Base-by-base conservation (phyloP, 352 stramenopile species). In the Blastocystis sp. region DNA sequence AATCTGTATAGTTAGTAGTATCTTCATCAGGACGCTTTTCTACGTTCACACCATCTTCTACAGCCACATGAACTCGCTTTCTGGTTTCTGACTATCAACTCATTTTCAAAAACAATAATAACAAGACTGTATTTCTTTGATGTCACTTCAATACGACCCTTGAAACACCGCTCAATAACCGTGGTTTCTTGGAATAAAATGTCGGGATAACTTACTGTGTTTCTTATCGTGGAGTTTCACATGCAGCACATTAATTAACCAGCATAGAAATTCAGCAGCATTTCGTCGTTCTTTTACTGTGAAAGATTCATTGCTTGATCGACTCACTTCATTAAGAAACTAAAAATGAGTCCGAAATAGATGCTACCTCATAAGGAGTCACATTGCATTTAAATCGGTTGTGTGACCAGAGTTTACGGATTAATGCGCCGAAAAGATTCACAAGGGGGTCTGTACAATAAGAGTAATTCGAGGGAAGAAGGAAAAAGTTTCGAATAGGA, bases 301-400 rank as follows among this genome's bases (percentile, higher is more conserved):
- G 91, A 98, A 99, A n/a, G 93, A 92, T 90, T 98, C 98, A 68
- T 98, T 98, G 76, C 95, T 98, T 59, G 93, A 95, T 54, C 96
- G 93, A 0, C 93, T 95, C 43, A 99, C 94, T 76, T 95, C 59
- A 9, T 91, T 75, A 53, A 91, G 26, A 50, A 92, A 91, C 66
- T 90, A 79, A 24, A 34, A 39, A 43, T 43, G 7, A 70, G 37
- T 4, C 7, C 4, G 5, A 78, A 34, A 78, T 63, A 64, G n/a
- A 73, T n/a, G 90, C 1, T 76, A 88, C 76, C 47, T 98, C 96
- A 91, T 99, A 96, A 9, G 97, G 97, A 92, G 95, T 92, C n/a
- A 99, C 95, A 90, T 94, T 96, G 89, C 95, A 96, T 92, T 99
- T 99, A 91, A 99, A 98, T 81, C 98, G 98, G 91, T 97, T 93